A percentile compares a stretch with the other conserved stretches of the same genome.
These are phyloP conservation scores for Mycena sanguinolenta DNA, from an alignment of 768 basidiomycete species.

Conservation along the genomic window DNA sequence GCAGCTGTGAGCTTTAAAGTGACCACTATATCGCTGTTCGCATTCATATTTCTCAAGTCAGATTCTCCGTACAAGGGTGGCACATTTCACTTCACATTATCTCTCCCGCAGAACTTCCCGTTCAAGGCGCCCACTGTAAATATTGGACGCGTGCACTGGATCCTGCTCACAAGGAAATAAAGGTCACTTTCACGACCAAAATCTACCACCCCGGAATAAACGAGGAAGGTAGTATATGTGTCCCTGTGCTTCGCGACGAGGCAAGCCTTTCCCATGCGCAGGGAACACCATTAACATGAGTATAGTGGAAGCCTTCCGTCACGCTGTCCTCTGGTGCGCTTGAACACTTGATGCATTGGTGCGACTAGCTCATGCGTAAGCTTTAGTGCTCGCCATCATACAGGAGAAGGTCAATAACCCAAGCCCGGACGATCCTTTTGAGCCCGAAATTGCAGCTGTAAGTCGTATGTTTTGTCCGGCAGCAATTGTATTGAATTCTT, in stretches of 20 bases:
- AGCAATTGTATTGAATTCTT: conserved; percentile 15
- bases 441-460: conserved; percentile 88
- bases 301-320: conserved; percentile 89
- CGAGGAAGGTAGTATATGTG: conserved; percentile 88
- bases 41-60: conserved; percentile 55
- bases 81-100: conserved; percentile 79
- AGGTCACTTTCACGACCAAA: conserved; percentile 89
- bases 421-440: conserved; percentile 89
- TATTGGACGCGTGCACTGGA: conserved; percentile 9
- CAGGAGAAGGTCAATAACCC: conserved; percentile 92
- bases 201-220: conserved; percentile 94
- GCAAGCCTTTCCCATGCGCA: conserved; percentile 54
- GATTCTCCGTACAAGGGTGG: conserved; percentile 89
- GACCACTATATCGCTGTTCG: conserved; percentile 15
- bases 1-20: conserved; percentile 67
- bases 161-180: conserved; percentile 25
- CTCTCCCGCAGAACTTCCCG: conserved; percentile 85
- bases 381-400: conserved; percentile 77
- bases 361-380: conserved; percentile 19
- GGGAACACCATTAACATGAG: background rate
- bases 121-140: conserved; percentile 88
- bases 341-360: conserved; percentile 3
- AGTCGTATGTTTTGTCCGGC: conserved; percentile 42
- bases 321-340: conserved; percentile 74
- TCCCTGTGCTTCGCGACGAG: conserved; percentile 87